phyloP scores from a whole-genome alignment of 306 rosid species.

The Corylus avellana region DNA sequence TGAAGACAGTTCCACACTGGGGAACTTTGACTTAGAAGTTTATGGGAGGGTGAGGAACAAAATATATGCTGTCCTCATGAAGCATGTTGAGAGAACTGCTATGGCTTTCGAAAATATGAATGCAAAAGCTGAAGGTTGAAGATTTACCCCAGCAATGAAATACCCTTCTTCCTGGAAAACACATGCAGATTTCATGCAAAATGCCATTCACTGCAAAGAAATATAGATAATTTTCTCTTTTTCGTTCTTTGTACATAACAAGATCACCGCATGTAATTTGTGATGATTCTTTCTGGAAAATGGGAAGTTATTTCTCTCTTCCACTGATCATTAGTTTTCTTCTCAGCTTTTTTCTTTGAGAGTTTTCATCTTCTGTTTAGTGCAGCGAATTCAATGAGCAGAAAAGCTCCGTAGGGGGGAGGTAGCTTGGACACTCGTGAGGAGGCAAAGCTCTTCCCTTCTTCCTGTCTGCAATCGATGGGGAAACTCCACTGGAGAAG shows the following conservation, averaged over 20 bases:
- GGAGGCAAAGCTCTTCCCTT: no score
- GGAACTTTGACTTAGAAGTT: slow-evolving; percentile 29
- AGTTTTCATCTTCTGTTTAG: neutral
- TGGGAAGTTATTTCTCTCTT: neutral
- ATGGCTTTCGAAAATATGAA: slow-evolving; percentile 29
- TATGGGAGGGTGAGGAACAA: slow-evolving; percentile 40
- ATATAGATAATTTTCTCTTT: neutral
- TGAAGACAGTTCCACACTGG: neutral
- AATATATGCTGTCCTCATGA: slow-evolving; percentile 37
- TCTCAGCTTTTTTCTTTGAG: neutral
- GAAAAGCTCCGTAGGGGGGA: neutral
- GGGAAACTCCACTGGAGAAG: no score
- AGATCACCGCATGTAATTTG: neutral
- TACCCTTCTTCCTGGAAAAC: neutral
- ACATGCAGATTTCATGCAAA: neutral
- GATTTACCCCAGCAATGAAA: neutral
- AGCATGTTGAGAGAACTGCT: slow-evolving; percentile 43
- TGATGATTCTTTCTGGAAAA: slow-evolving; percentile 2
- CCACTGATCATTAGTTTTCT: neutral
- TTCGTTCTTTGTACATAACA: neutral
- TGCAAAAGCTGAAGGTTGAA: slow-evolving; percentile 2
- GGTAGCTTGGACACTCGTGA: no score
- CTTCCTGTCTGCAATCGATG: no score
- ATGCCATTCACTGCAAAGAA: neutral
- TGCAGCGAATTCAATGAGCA: neutral